Base-by-base conservation (phyloP, 345 rosid species). In the Pugionium dolabratum region DNA sequence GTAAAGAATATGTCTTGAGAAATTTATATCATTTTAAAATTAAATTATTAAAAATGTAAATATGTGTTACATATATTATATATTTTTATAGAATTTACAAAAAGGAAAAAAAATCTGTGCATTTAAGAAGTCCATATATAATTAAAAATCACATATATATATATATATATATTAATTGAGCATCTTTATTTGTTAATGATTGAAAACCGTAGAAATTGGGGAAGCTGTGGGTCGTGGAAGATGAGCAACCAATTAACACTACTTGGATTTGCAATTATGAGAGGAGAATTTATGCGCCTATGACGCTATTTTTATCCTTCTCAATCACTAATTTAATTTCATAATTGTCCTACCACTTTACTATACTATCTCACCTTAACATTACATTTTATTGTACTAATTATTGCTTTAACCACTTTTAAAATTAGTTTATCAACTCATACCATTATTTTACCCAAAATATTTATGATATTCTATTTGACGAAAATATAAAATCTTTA, bases 191-290 rank as follows among this genome's bases (percentile, higher is more conserved):
- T 63, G 11, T 55, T 29, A 70, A 55, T 57, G 76, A 57, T 72
- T 65, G 54, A 33, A 28, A 51, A 72, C 76, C 76, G n/a, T 64
- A 51, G 71, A 57, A 57, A 50, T 64, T 72, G 76, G 66, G 9
- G 1, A 57, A 35, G 64, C 77, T 80, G 80, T 84, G 76, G 66
- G 10, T 82, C 64, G 82, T 84, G 88, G 86, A 76, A 66, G 72
- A 82, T 84, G 86, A 84, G 77, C 66, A 42, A 71, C 74, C 75
- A 76, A 70, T 51, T 52, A 51, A 53, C 68, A 61, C 72, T 67
- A 73, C 63, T 73, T 53, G 70, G 37, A 59, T 41, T 30, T 73
- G 79, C 62, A 71, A 78, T 65, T 50, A 80, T 63, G 76, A 69
- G 62, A 10, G 7, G 4, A 6, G 48, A 56, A 64, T 9, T 44